A percentile compares a stretch with the other conserved stretches of the same genome.
These are phyloP conservation scores for Scalesia atractyloides DNA, from an alignment of 129 eudicot genomes.

Conservation along the genomic window DNA sequence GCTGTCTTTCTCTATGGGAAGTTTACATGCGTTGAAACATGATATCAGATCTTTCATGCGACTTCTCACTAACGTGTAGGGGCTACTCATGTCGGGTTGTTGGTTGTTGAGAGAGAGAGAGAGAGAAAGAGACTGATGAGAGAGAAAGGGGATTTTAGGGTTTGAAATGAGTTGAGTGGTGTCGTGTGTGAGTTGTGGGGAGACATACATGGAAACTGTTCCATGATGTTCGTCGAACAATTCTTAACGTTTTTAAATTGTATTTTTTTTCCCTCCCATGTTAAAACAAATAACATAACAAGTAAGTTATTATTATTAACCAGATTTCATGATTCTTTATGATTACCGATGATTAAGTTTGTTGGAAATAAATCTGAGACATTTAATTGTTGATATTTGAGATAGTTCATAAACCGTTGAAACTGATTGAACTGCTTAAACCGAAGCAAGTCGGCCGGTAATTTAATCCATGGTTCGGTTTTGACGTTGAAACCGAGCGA, in stretches of 20 bases:
- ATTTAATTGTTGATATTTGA: too few species aligned
- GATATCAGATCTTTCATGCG: slow-evolving; percentile 52
- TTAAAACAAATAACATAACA: background rate
- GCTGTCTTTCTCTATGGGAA: slow-evolving; percentile 40
- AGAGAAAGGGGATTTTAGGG: slow-evolving; percentile 24
- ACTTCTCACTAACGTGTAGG: slow-evolving; percentile 44
- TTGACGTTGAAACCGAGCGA: too few species aligned
- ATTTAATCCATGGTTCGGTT: too few species aligned
- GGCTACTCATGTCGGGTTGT: slow-evolving; percentile 40
- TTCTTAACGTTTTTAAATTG: slow-evolving; percentile 15
- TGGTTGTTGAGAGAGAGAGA: background rate
- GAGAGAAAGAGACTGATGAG: slow-evolving; percentile 7
- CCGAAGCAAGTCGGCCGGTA: too few species aligned
- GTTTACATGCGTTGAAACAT: slow-evolving; percentile 53
- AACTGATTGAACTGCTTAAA: too few species aligned
- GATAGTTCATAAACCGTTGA: too few species aligned
- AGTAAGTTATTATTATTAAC: too few species aligned
- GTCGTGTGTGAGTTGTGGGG: slow-evolving; percentile 25
- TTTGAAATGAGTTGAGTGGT: slow-evolving; percentile 24
- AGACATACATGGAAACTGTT: slow-evolving; percentile 44
- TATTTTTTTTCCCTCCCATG: background rate
- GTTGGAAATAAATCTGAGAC: too few species aligned
- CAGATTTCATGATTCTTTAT: too few species aligned
- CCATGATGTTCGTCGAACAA: slow-evolving; percentile 22
- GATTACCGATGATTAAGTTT: too few species aligned